Base-by-base conservation (phyloP, 2,329 filamentous ascomycete species). In the Mycosphaerella sp. region DNA sequence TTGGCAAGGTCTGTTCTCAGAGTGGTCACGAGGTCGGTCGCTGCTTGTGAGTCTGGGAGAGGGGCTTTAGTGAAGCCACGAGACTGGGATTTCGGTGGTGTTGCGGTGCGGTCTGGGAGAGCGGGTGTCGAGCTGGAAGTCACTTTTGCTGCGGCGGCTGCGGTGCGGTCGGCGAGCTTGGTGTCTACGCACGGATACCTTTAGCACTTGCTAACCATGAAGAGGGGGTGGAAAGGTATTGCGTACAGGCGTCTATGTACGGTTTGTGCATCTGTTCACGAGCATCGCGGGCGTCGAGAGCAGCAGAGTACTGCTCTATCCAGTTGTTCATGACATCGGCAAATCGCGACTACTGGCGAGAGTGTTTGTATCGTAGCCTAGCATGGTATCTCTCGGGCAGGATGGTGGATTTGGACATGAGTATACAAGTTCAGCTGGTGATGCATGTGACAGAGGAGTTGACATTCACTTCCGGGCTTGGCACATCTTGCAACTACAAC, bases 281-380 rank as follows among this genome's bases (percentile, higher is more conserved):
- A 64, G 82, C 78, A 62, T 88, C 87, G 57, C 82, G 77, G 62
- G 85, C 83, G 60, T 82, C 79, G 59, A 97, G 76, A 58, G 85
- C 85, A 55, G 80, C 75, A 56, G 87, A 76, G 69, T 95, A 96
- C 64, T 94, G 86, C 59, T 87, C 82, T 64, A 84, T 80, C 87
- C 90, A 94, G 73, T 79, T 80, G 39, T 81, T 77, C 79, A 82
- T 82, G 44, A 41, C 54, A 45, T 56, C 6, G 42, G 34, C 25
- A 40, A 32, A 21, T 53, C 14, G 34, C 36, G 45, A 27, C 5
- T 9, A 25, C 40, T 43, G 13, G 6, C 21, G 18, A 34, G 13
- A n/a, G 30, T 34, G 30, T 34, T 8, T 34, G 1, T 4, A 4
- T n/a, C 30, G 30, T 34, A 8, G 10, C 13, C 10, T 34, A 12